Base-by-base conservation (phyloP, 106 monocot species). In the Amphibolis antarctica region DNA sequence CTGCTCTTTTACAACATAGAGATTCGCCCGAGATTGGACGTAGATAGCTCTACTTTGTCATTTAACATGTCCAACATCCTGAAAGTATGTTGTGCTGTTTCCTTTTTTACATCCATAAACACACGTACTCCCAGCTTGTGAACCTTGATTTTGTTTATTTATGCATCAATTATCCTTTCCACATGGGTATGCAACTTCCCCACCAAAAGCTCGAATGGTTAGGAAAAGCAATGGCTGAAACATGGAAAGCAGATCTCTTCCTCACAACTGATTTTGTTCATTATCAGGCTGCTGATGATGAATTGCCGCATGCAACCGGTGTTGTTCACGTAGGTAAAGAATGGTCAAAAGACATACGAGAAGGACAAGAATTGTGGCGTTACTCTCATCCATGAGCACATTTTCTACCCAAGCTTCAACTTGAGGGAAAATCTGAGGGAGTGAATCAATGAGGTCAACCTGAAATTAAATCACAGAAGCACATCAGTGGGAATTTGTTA, bases 401-500 rank as follows among this genome's bases (percentile, higher is more conserved):
- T 82, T 82, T 53, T 98, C 90, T 56, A 98, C 87, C 90, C 90
- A 98, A 62, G 72, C 78, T 69, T 91, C 78, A 43, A 91, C 53
- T 65, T 69, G 78, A 29, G 90, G 86, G 50, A 74, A 91, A 6
- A 85, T 22, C 11, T 75, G 47, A 2, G 96, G 96, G 9, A 98
- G 82, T 20, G 84, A 82, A 85, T 98, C 90, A 42, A 98, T 82
- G 36, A 79, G 17, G 20, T 66, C 31, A 53, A 98, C 86, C 96
- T 98, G 74, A 58, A 43, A 65, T 60, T 30, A 65, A 21, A 44
- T 21, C 26, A 46, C 10, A 30, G 28, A 14, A 9, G 31, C 21
- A 25, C 13, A 25, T 44, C 63, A 21, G 22, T 28, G 21, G 18
- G 21, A 17, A 14, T n/a, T n/a, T n/a, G n/a, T n/a, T n/a, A n/a